phyloP scores from a whole-genome alignment of 2,329 filamentous ascomycete genomes.

The Fusarium paranaense region DNA sequence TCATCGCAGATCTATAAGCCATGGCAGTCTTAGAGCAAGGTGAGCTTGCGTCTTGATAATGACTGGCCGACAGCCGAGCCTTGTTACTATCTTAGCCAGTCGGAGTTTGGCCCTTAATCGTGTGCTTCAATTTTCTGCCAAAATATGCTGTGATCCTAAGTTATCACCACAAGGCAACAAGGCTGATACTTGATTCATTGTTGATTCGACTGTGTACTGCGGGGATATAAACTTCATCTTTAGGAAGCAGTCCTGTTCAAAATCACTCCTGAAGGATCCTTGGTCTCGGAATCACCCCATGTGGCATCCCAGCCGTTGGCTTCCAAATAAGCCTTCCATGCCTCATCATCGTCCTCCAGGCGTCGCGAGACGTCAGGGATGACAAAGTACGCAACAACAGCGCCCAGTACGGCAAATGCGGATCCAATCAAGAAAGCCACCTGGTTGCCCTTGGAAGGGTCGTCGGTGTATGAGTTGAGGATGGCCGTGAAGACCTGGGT shows the following conservation, averaged over 20 bases:
- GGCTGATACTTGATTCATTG: too few species aligned
- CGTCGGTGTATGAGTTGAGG: constrained; percentile 54
- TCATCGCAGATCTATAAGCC: too few species aligned
- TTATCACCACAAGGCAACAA: too few species aligned
- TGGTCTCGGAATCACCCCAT: constrained; percentile 45
- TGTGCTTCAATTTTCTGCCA: too few species aligned
- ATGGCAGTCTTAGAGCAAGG: too few species aligned
- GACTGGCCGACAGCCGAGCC: too few species aligned
- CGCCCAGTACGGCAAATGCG: constrained; percentile 60
- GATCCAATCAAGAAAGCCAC: constrained; percentile 63
- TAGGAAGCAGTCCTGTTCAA: constrained; percentile 14
- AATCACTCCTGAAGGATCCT: constrained; percentile 36
- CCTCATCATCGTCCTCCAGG: constrained; percentile 46
- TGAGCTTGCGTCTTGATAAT: too few species aligned
- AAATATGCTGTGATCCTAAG: too few species aligned
- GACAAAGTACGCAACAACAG: constrained; percentile 40
- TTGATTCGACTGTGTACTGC: too few species aligned
- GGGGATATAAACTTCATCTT: neutral
- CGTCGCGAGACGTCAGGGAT: constrained; percentile 42
- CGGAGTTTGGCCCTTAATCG: too few species aligned
- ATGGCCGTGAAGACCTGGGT: constrained; percentile 65
- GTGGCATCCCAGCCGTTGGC: constrained; percentile 45
- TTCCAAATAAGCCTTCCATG: constrained; percentile 46
- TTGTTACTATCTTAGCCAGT: too few species aligned
- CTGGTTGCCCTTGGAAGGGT: constrained; percentile 58